Conservation (phyloP, 75 land plant species). For the Cunninghamia lanceolata region DNA sequence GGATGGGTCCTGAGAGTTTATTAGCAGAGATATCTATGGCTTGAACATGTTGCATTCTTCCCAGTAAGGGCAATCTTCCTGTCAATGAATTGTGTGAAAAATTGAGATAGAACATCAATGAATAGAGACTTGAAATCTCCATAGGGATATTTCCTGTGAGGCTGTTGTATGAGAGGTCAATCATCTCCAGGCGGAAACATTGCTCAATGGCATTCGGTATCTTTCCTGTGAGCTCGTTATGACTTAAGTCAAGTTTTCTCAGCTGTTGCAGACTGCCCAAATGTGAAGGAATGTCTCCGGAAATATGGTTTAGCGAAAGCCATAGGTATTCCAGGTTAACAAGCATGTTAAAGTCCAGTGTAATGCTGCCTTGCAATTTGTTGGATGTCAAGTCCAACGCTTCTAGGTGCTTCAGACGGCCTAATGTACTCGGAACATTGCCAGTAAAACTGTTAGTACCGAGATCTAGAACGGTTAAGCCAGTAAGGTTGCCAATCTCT, state of each 20-base stretch:
- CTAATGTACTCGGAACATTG: too few relatives aligned
- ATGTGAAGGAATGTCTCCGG: too few relatives aligned
- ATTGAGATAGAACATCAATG: slow-evolving; percentile 29
- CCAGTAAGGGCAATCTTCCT: not conserved
- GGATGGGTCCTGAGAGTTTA: too few relatives aligned
- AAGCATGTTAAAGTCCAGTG: slow-evolving; percentile 24
- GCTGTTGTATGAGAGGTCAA: too few relatives aligned
- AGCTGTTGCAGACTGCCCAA: too few relatives aligned
- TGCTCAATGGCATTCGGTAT: slow-evolving; percentile 14
- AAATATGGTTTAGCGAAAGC: not conserved
- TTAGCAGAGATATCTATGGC: too few relatives aligned
- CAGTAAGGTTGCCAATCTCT: too few relatives aligned
- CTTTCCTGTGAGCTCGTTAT: too few relatives aligned
- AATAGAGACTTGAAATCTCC: slow-evolving; percentile 38
- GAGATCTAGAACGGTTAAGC: too few relatives aligned
- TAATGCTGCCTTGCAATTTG: slow-evolving; percentile 17
- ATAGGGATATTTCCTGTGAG: slow-evolving; percentile 9
- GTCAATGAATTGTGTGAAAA: slow-evolving; percentile 14
- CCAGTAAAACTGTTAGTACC: not conserved
- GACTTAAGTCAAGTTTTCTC: too few relatives aligned
- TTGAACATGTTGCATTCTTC: not conserved
- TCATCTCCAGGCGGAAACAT: not conserved
- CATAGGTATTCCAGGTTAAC: not conserved
- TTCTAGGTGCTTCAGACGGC: not conserved
- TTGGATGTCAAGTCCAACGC: slow-evolving; percentile 13